Percentiles rank a stretch among this genome's conserved stretches.
Conservation (phyloP, 345 rosid species). For the Viola odorata region DNA sequence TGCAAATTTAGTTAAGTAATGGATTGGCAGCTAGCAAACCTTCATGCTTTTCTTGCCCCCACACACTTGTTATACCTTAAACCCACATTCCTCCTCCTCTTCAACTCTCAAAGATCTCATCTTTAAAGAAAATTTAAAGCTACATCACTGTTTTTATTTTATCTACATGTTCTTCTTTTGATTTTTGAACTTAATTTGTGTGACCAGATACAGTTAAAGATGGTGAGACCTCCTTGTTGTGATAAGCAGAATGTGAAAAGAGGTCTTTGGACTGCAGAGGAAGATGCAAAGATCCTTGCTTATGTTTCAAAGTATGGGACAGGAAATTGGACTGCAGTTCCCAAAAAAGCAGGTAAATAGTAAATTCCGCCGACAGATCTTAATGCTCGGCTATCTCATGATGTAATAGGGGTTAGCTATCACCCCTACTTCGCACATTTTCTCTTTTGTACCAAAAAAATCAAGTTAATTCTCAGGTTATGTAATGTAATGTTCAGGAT, state of each 20-base stretch:
- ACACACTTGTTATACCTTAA: constrained; percentile 25
- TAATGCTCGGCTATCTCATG: too few species aligned
- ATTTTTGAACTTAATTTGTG: background rate
- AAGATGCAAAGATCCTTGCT: constrained; percentile 55
- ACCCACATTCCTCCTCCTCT: constrained; percentile 20
- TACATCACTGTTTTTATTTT: background rate
- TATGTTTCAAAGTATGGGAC: constrained; percentile 55
- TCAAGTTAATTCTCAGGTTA: constrained; percentile 30
- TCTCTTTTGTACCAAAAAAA: too few species aligned
- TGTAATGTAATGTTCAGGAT: background rate
- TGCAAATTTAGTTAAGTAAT: constrained; percentile 27
- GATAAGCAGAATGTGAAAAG: constrained; percentile 36
- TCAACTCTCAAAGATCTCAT: constrained; percentile 17
- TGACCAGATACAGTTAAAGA: background rate
- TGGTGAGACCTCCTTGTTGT: constrained; percentile 35
- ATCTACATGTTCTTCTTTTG: background rate
- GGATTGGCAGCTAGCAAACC: constrained; percentile 4
- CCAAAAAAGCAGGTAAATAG: constrained; percentile 25
- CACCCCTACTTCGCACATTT: too few species aligned
- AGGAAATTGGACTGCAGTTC: constrained; percentile 50
- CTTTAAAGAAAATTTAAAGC: constrained; percentile 2
- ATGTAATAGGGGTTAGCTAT: too few species aligned
- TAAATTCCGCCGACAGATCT: too few species aligned
- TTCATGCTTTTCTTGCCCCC: constrained; percentile 49
- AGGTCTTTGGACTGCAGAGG: constrained; percentile 55